Evolutionary conservation across 305 asterid genomes (phyloP).

Genomic region (Euphrasia arctica): DNA sequence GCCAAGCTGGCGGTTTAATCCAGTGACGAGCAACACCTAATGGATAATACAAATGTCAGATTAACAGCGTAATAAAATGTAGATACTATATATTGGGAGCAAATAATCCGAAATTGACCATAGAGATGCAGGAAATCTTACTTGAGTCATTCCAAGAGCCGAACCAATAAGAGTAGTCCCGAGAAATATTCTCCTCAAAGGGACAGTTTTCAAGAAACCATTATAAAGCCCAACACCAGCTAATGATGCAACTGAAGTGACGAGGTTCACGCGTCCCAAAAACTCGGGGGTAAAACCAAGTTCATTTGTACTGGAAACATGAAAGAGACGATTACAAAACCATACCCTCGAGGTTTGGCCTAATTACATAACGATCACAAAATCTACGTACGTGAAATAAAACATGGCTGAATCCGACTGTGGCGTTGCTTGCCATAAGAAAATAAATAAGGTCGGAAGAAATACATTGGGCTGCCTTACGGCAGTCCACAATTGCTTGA

Average conservation of each 20-base stretch:
- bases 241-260: constrained; percentile 88
- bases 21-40: constrained; percentile 90
- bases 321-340: constrained; percentile 17
- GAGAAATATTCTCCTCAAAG: constrained; percentile 75
- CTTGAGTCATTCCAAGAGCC: constrained; percentile 88
- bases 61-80: background rate
- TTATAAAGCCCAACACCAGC: constrained; percentile 84
- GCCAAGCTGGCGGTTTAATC: constrained; percentile 76
- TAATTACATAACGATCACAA: constrained; percentile 7
- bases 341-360: background rate
- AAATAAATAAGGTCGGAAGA: constrained; percentile 86
- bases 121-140: constrained; percentile 27
- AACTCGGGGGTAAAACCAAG: constrained; percentile 96
- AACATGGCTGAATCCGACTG: constrained; percentile 99
- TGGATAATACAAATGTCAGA: constrained; percentile 14
- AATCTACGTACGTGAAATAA: constrained; percentile 76
- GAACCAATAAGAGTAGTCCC: constrained; percentile 70
- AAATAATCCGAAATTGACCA: constrained; percentile 8
- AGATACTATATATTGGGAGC: background rate
- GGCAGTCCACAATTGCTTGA: constrained; percentile 65
- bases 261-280: constrained; percentile 90
- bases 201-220: constrained; percentile 77
- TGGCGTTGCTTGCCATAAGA: constrained; percentile 97
- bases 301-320: constrained; percentile 62
- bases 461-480: constrained; percentile 75